These are phyloP conservation scores for Blastobotrys apis DNA, from an alignment of 1,139 yeast species.

Conservation along the genomic window DNA sequence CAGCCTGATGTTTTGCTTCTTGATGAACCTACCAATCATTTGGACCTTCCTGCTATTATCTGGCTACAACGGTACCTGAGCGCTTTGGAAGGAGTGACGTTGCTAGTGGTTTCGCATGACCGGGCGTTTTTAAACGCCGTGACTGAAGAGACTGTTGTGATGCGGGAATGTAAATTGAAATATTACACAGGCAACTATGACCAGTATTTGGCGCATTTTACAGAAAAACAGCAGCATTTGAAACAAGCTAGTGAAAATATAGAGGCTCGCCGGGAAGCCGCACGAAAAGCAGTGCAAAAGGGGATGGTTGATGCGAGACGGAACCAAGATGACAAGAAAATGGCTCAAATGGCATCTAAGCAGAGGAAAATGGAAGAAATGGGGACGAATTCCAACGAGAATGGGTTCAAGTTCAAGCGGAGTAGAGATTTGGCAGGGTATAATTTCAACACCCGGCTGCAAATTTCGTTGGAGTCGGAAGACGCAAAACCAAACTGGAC, in stretches of 20 bases:
- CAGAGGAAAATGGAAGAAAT: conserved; percentile 13
- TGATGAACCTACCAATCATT: conserved; percentile 37
- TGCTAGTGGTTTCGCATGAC: conserved; percentile 79
- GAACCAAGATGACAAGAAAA: conserved; percentile 13
- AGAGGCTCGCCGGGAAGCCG: conserved; percentile 8
- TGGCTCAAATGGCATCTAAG: conserved; percentile 10
- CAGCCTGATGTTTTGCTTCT: conserved; percentile 56
- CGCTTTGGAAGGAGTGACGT: conserved; percentile 66
- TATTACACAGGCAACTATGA: conserved; percentile 14
- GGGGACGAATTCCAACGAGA: conserved; percentile 7
- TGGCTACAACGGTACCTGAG: conserved; percentile 72
- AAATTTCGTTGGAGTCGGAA: conserved; percentile 8
- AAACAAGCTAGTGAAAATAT: conserved; percentile 3
- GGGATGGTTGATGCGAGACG: conserved; percentile 13
- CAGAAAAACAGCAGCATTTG: conserved; percentile 10
- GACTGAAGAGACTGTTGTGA: conserved; percentile 68
- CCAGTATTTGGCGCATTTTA: conserved; percentile 6
- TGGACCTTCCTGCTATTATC: conserved; percentile 88
- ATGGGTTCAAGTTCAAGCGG: conserved; percentile 13
- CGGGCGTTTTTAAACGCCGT: conserved; percentile 80
- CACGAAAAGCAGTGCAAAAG: conserved; percentile 5
- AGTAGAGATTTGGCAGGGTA: conserved; percentile 11
- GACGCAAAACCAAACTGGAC: conserved; percentile 8
- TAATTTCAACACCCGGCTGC: conserved; percentile 5
- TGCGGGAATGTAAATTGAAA: conserved; percentile 9